These are phyloP conservation scores for Saccharomycopsis fodiens DNA, from an alignment of 805 yeast genomes.

Conservation along the genomic window DNA sequence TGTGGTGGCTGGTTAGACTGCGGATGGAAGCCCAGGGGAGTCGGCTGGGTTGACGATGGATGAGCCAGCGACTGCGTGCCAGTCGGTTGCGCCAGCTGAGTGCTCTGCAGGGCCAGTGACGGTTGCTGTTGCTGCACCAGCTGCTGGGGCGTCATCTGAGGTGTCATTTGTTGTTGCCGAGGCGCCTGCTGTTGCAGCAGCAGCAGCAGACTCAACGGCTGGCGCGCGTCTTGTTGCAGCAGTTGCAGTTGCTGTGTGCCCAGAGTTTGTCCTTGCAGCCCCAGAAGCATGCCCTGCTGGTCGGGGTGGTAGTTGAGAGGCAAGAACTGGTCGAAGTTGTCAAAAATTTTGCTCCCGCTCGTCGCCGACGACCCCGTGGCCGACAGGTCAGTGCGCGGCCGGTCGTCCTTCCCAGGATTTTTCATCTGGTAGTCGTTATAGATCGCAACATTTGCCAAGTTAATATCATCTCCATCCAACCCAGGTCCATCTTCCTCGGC, in stretches of 20 bases:
- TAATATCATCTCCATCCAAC: constrained; percentile 10
- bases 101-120: not conserved
- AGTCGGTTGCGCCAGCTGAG: not conserved
- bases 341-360: constrained; percentile 2
- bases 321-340: constrained; percentile 1
- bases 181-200: constrained; percentile 1
- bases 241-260: not conserved
- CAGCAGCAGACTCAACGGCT: not conserved
- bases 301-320: constrained; percentile 1
- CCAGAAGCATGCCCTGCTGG: not conserved
- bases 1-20: not conserved
- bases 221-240: not conserved
- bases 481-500: constrained; percentile 6
- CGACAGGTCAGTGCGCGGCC: not conserved
- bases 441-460: constrained; percentile 3
- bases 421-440: not conserved
- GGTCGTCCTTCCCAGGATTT: not conserved
- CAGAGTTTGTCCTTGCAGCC: not conserved
- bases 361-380: constrained; percentile 1
- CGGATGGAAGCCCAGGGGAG: not conserved
- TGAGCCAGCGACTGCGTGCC: not conserved
- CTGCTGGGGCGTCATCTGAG: not conserved
- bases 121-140: not conserved
- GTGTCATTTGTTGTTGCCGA: not conserved
- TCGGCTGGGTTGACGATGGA: not conserved